Percentiles rank a stretch among this genome's conserved stretches.
These are phyloP conservation scores for Hanseniaspora lindneri DNA, from an alignment of 805 yeast genomes.

Conservation along the genomic window DNA sequence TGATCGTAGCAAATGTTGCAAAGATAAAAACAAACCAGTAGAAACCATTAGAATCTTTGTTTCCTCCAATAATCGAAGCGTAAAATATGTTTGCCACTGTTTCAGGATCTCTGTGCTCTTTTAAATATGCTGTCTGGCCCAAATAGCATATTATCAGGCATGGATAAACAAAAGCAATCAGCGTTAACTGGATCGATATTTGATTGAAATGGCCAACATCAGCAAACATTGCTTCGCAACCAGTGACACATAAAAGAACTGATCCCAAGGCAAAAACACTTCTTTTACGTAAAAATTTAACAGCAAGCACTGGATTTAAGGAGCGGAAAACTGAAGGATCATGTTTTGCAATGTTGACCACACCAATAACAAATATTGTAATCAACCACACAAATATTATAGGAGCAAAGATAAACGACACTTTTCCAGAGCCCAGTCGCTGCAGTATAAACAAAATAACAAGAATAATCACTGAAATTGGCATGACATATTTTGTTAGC, in stretches of 20 bases:
- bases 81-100: slow-evolving; percentile 36
- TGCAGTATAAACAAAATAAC: slow-evolving; percentile 37
- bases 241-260: slow-evolving; percentile 46
- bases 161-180: slow-evolving; percentile 40
- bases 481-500: slow-evolving; percentile 33
- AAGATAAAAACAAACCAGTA: slow-evolving; percentile 44
- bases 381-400: slow-evolving; percentile 42
- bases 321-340: slow-evolving; percentile 38
- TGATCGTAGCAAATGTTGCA: slow-evolving; percentile 44
- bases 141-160: slow-evolving; percentile 41
- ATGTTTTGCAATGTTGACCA: slow-evolving; percentile 32
- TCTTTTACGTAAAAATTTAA: slow-evolving; percentile 30
- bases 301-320: slow-evolving; percentile 42
- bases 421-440: slow-evolving; percentile 38
- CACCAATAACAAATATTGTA: slow-evolving; percentile 36
- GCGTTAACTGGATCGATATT: slow-evolving; percentile 38
- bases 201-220: slow-evolving; percentile 48
- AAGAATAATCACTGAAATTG: slow-evolving; percentile 40
- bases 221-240: slow-evolving; percentile 55
- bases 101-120: slow-evolving; percentile 29
- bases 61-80: slow-evolving; percentile 40
- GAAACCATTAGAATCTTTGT: slow-evolving; percentile 27
- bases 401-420: slow-evolving; percentile 45
- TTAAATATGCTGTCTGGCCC: slow-evolving; percentile 46
- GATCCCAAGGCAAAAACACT: slow-evolving; percentile 38